Conservation (phyloP, 495 filamentous ascomycete species). For the Talaromyces wortmannii region DNA sequence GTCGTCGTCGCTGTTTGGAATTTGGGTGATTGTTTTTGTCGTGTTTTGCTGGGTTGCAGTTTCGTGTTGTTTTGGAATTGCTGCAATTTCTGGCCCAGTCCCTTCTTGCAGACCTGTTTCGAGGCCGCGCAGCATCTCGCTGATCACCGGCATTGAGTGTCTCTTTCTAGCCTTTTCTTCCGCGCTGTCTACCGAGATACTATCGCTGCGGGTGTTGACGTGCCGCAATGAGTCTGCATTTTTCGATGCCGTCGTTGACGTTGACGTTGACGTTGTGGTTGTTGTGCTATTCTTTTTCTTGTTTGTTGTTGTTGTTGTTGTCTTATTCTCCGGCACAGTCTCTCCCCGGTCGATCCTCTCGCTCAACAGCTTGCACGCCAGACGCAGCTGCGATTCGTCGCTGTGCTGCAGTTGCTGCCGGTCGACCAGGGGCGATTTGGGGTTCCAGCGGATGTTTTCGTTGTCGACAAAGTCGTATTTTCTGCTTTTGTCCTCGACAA, state of each 20-base stretch:
- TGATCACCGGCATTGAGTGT: not conserved
- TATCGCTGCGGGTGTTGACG: not conserved
- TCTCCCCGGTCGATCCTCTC: not conserved
- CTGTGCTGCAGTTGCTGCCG: not conserved
- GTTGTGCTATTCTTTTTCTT: not conserved
- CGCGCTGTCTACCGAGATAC: not conserved
- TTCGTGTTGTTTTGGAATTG: too few species aligned
- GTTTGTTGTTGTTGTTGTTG: not conserved
- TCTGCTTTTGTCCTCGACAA: not conserved
- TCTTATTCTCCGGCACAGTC: not conserved
- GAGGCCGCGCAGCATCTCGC: not conserved
- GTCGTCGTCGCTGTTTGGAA: not conserved
- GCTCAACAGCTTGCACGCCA: not conserved
- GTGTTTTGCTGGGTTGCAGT: too few species aligned
- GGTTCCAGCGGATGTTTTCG: not conserved
- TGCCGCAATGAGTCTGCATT: too few species aligned
- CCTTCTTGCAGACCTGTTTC: not conserved
- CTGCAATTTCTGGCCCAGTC: too few species aligned
- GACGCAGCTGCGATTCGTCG: not conserved
- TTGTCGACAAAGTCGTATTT: conserved; percentile 1
- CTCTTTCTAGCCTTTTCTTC: not conserved
- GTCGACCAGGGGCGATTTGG: not conserved
- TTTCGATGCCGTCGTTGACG: too few species aligned
- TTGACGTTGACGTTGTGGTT: not conserved
- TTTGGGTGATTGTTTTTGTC: not conserved